phyloP scores from a whole-genome alignment of 2,329 filamentous ascomycete species.

The Ramichloridium luteum region DNA sequence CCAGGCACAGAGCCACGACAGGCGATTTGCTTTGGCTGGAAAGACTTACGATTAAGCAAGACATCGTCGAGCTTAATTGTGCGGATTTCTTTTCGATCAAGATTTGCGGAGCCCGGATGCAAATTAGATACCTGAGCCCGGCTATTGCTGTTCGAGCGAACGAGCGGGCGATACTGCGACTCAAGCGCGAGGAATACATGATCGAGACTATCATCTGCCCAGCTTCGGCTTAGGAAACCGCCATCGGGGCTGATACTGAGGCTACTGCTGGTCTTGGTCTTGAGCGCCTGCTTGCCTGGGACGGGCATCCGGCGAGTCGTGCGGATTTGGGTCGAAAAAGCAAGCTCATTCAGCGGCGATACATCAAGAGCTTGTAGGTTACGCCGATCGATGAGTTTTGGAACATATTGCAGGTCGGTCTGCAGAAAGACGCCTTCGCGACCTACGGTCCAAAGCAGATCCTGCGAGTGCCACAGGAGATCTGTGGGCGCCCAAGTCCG shows the following conservation, averaged over 20 bases:
- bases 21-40: constrained; percentile 17
- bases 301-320: constrained; percentile 27
- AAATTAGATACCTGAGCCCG: constrained; percentile 8
- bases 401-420: constrained; percentile 47
- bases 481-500: constrained; percentile 44
- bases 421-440: constrained; percentile 50
- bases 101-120: constrained; percentile 1
- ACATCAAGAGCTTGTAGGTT: constrained; percentile 45
- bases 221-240: constrained; percentile 26
- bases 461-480: constrained; percentile 52
- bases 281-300: background rate
- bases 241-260: constrained; percentile 26
- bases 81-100: constrained; percentile 13
- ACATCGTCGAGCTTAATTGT: constrained; percentile 22
- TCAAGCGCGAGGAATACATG: constrained; percentile 40
- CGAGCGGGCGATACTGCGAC: constrained; percentile 9
- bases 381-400: constrained; percentile 46
- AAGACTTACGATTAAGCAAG: constrained; percentile 17
- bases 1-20: constrained; percentile 15
- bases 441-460: constrained; percentile 53
- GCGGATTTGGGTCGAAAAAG: constrained; percentile 42
- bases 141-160: constrained; percentile 8
- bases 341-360: constrained; percentile 45
- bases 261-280: constrained; percentile 5
- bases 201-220: constrained; percentile 46